A percentile compares a stretch with the other conserved stretches of the same genome.
phyloP scores from a whole-genome alignment of 2,329 filamentous ascomycete species.

The Colletotrichum australisinense region DNA sequence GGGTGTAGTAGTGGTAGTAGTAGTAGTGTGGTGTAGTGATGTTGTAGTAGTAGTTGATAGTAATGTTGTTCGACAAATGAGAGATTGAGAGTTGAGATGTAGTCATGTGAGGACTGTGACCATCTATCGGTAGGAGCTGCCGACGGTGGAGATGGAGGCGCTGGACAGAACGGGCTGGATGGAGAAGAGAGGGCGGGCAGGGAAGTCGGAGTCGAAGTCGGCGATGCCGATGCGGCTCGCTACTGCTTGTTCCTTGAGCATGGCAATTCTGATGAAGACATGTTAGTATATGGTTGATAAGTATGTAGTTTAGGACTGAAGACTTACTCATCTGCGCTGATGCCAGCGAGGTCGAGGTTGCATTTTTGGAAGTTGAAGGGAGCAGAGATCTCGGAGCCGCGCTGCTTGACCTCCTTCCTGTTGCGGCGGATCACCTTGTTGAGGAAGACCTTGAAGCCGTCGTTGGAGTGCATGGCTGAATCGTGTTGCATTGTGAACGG shows the following conservation, averaged over 20 bases:
- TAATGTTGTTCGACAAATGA: background rate
- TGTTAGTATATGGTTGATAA: conserved; percentile 8
- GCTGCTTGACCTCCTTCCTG: conserved; percentile 54
- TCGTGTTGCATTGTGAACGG: conserved; percentile 26
- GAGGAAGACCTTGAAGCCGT: conserved; percentile 57
- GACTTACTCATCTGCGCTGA: conserved; percentile 70
- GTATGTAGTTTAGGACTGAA: too few relatives aligned
- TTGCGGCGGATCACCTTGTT: conserved; percentile 56
- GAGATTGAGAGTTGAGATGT: background rate
- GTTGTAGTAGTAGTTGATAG: background rate
- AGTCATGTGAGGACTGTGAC: background rate
- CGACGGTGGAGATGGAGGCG: conserved; percentile 30
- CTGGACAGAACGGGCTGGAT: conserved; percentile 27
- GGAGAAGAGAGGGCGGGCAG: conserved; percentile 26
- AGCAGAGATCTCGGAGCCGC: conserved; percentile 61
- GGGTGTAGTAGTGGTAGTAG: background rate
- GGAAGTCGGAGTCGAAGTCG: conserved; percentile 41
- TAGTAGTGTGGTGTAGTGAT: background rate
- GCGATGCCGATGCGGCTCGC: conserved; percentile 60
- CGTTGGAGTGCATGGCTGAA: conserved; percentile 45
- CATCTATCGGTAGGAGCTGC: conserved; percentile 23
- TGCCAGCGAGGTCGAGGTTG: conserved; percentile 62
- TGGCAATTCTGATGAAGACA: conserved; percentile 53
- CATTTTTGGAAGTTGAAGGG: conserved; percentile 70
- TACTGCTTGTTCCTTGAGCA: conserved; percentile 64